These are phyloP conservation scores for Dryas integrifolia DNA, from an alignment of 331 rosid genomes.

Conservation along the genomic window DNA sequence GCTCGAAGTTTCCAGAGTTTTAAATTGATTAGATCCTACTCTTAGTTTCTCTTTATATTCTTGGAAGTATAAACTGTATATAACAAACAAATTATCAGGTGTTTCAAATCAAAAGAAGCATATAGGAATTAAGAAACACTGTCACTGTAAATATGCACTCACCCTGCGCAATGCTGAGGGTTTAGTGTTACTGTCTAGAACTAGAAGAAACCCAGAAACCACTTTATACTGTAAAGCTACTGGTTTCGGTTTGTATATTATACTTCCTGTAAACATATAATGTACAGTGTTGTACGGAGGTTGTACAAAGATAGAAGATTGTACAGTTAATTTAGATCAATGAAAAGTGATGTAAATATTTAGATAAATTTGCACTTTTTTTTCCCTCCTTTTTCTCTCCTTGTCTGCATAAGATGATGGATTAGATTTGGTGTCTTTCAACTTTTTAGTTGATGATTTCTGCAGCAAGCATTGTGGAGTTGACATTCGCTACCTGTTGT, in stretches of 20 bases:
- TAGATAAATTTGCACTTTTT: background rate
- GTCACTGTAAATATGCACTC: constrained; percentile 31
- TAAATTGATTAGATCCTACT: constrained; percentile 70
- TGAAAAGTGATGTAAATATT: constrained; percentile 11
- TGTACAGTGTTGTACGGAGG: constrained; percentile 33
- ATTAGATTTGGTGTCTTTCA: background rate
- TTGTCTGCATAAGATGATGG: background rate
- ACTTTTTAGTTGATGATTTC: too few relatives aligned
- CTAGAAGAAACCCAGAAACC: constrained; percentile 27
- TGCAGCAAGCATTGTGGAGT: background rate
- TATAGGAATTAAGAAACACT: background rate
- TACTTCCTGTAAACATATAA: constrained; percentile 16
- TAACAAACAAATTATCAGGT: constrained; percentile 15
- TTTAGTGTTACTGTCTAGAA: background rate
- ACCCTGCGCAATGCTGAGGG: constrained; percentile 19
- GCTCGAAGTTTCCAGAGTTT: constrained; percentile 65
- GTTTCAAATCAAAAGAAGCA: constrained; percentile 20
- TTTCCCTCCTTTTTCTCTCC: background rate
- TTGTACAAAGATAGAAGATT: constrained; percentile 29
- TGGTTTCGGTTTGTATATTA: constrained; percentile 28
- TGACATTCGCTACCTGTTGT: too few relatives aligned
- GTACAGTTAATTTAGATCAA: constrained; percentile 27
- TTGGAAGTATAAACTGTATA: constrained; percentile 29
- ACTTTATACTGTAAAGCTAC: constrained; percentile 21
- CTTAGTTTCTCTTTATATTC: constrained; percentile 42